phyloP scores from a whole-genome alignment of 2,329 filamentous ascomycete species.

The Thermochaetoides dissita region DNA sequence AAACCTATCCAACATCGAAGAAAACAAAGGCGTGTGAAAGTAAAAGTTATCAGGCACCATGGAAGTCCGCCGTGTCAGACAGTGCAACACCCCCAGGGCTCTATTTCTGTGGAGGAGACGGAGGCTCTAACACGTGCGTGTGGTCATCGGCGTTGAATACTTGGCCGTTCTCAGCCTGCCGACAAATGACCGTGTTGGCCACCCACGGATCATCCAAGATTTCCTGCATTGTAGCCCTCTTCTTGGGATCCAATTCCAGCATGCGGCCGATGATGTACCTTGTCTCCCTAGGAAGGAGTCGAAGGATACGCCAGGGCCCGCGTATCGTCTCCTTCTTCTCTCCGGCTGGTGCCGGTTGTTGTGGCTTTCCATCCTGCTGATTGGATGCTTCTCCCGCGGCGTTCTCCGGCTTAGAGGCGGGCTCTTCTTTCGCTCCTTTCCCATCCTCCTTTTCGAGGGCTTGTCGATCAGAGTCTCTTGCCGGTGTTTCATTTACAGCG shows the following conservation, averaged over 20 bases:
- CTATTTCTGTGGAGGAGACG: constrained; percentile 20
- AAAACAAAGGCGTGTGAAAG: no score
- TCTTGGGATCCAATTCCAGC: constrained; percentile 76
- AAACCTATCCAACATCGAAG: no score
- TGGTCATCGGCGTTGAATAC: constrained; percentile 65
- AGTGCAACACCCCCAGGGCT: no score
- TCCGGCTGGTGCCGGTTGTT: constrained; percentile 8
- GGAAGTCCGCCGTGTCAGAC: no score
- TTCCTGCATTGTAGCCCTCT: constrained; percentile 71
- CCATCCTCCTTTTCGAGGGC: constrained; percentile 4
- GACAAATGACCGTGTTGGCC: constrained; percentile 68
- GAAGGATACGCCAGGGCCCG: constrained; percentile 79
- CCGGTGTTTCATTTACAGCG: constrained; percentile 25
- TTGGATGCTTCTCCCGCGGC: constrained; percentile 1
- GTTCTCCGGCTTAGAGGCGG: constrained; percentile 7
- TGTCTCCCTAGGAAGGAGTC: constrained; percentile 77
- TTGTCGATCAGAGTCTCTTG: constrained; percentile 14
- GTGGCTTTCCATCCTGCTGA: constrained; percentile 10
- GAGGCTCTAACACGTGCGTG: constrained; percentile 71
- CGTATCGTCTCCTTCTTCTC: constrained; percentile 69
- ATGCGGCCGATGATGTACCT: constrained; percentile 82
- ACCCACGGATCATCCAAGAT: constrained; percentile 85
- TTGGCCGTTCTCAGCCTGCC: constrained; percentile 54
- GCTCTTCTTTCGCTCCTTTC: constrained; percentile 3
- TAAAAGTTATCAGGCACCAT: no score